phyloP scores from a whole-genome alignment of 768 basidiomycete species.

The Tremella yokohamensis region DNA sequence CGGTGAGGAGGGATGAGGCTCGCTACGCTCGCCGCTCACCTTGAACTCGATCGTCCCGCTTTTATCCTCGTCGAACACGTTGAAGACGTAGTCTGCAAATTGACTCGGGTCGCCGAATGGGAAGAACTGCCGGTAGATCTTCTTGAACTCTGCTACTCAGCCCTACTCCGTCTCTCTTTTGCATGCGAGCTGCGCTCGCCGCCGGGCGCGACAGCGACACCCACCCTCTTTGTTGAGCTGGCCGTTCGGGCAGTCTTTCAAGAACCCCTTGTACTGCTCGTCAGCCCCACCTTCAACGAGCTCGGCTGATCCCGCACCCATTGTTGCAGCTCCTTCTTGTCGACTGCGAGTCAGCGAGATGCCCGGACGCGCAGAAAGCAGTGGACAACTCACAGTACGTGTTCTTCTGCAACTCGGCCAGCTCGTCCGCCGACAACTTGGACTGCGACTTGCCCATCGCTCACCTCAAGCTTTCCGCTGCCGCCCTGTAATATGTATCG shows the following conservation, averaged over 20 bases:
- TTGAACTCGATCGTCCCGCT: conserved; percentile 88
- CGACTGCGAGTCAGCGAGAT: conserved; percentile 3
- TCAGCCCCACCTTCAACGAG: conserved; percentile 19
- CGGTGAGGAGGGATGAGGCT: no score
- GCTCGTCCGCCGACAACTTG: conserved; percentile 89
- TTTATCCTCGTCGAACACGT: conserved; percentile 60
- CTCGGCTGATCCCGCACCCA: conserved; percentile 33
- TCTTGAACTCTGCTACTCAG: conserved; percentile 69
- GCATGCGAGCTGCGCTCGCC: no score
- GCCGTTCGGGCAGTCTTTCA: conserved; percentile 96
- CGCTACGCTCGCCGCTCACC: conserved; percentile 57
- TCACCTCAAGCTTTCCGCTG: neutral
- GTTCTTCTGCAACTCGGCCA: conserved; percentile 92
- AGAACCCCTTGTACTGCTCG: conserved; percentile 91
- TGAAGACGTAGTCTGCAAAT: conserved; percentile 98
- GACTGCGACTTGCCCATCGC: conserved; percentile 96
- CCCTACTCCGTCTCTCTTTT: neutral
- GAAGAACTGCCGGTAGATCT: conserved; percentile 99
- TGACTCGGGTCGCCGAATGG: conserved; percentile 96
- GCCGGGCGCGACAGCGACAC: conserved; percentile 3
- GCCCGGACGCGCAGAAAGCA: neutral
- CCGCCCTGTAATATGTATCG: no score
- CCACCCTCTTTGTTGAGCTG: conserved; percentile 76
- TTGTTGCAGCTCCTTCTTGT: conserved; percentile 47
- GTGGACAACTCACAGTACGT: conserved; percentile 71